Evolutionary conservation across 805 yeast species (phyloP).

Genomic region (Phaffomyces antillensis): DNA sequence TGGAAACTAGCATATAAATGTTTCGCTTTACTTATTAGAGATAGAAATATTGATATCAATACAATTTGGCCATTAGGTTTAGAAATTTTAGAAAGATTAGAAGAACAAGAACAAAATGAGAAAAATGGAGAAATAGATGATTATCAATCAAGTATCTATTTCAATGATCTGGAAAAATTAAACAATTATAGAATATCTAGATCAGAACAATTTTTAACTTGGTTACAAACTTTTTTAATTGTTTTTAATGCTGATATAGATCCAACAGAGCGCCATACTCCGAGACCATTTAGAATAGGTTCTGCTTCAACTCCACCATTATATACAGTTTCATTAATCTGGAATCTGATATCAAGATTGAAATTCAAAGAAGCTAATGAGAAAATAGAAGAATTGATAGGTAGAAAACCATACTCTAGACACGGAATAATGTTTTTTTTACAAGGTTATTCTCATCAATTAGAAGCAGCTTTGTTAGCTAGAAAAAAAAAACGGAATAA

Average conservation of each 20-base stretch:
- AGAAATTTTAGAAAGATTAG: constrained; percentile 35
- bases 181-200: neutral
- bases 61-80: constrained; percentile 60
- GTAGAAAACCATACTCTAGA: constrained; percentile 12
- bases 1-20: constrained; percentile 53
- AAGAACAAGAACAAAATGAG: constrained; percentile 10
- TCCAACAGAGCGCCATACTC: neutral
- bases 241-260: neutral
- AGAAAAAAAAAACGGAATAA: constrained; percentile 4
- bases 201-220: constrained; percentile 15
- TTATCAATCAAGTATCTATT: constrained; percentile 8
- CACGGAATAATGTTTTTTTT: constrained; percentile 21
- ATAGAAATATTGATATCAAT: constrained; percentile 44
- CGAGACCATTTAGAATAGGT: constrained; percentile 12
- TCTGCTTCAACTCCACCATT: constrained; percentile 10
- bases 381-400: constrained; percentile 11
- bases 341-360: constrained; percentile 16
- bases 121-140: constrained; percentile 7
- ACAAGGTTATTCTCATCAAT: constrained; percentile 19
- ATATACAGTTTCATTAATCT: constrained; percentile 11
- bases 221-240: constrained; percentile 14
- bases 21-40: constrained; percentile 41
- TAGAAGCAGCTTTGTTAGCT: constrained; percentile 11
- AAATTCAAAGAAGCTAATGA: constrained; percentile 16
- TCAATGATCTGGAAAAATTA: neutral